phyloP scores from a whole-genome alignment of 495 filamentous ascomycete species.

The Echria macrotheca region DNA sequence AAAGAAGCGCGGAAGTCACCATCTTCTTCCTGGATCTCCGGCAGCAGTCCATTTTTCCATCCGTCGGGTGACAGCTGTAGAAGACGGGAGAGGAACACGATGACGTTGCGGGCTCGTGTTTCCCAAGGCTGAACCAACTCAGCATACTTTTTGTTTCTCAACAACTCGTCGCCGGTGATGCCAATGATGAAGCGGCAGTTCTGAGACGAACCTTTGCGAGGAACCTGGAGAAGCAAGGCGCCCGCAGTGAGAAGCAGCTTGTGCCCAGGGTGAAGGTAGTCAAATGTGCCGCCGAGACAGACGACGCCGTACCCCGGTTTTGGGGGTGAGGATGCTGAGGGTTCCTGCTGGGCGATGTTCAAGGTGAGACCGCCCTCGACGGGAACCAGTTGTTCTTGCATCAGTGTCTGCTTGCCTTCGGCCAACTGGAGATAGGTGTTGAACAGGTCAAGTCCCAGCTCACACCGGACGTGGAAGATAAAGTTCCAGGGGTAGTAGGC shows the following conservation, averaged over 20 bases:
- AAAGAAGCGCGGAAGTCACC: conserved; percentile 39
- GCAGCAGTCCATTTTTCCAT: conserved; percentile 25
- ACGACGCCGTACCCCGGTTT: conserved; percentile 42
- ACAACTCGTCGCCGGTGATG: conserved; percentile 78
- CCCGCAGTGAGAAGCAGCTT: conserved; percentile 87
- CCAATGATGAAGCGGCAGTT: conserved; percentile 65
- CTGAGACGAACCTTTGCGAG: conserved; percentile 29
- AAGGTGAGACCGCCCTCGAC: conserved; percentile 46
- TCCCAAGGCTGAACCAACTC: conserved; percentile 76
- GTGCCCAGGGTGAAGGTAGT: conserved; percentile 94
- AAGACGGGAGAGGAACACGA: conserved; percentile 66
- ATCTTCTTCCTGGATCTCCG: conserved; percentile 23
- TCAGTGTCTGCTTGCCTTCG: conserved; percentile 39
- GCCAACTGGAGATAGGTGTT: conserved; percentile 38
- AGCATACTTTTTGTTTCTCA: conserved; percentile 82
- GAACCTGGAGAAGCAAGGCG: conserved; percentile 59
- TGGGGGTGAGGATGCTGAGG: conserved; percentile 12
- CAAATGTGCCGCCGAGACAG: conserved; percentile 91
- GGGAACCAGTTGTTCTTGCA: conserved; percentile 37
- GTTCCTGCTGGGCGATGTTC: conserved; percentile 17
- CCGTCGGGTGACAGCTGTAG: conserved; percentile 47
- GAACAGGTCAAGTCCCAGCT: conserved; percentile 46
- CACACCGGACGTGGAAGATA: conserved; percentile 60
- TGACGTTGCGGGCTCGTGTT: conserved; percentile 58
- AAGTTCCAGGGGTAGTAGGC: conserved; percentile 62